Conservation (phyloP, 106 monocot genomes). For the Acorus calamus region DNA sequence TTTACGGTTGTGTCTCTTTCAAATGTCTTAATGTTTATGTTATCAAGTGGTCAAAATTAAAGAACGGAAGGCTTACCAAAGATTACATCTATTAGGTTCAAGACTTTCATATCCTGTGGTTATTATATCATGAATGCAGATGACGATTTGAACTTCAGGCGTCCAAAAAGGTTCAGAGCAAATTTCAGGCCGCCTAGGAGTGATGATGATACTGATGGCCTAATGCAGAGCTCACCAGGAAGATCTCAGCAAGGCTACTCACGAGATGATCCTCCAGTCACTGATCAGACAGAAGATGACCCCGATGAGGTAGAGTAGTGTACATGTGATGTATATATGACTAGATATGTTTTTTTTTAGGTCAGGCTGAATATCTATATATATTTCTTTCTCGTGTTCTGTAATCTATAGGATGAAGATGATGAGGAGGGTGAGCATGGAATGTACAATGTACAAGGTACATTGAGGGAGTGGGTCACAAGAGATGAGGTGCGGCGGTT, state of each 20-base stretch:
- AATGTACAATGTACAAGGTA: slow-evolving; percentile 97
- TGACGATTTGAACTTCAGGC: slow-evolving; percentile 60
- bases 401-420: slow-evolving; percentile 53
- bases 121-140: slow-evolving; percentile 60
- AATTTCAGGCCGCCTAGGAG: slow-evolving; percentile 64
- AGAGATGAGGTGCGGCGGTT: slow-evolving; percentile 97
- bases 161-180: slow-evolving; percentile 76
- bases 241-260: slow-evolving; percentile 68
- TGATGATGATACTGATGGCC: slow-evolving; percentile 64
- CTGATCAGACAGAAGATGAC: slow-evolving; percentile 93
- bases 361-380: too few species aligned
- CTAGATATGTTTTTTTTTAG: too few species aligned
- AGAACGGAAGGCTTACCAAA: too few species aligned
- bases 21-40: too few species aligned
- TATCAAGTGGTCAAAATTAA: too few species aligned
- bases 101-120: not conserved
- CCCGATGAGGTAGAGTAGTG: slow-evolving; percentile 55
- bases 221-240: slow-evolving; percentile 82
- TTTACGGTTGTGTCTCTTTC: too few species aligned
- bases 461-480: slow-evolving; percentile 90
- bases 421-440: slow-evolving; percentile 80
- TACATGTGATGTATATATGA: too few species aligned
- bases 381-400: too few species aligned
- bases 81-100: not conserved
- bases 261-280: slow-evolving; percentile 78